These are phyloP conservation scores for Withania somnifera DNA, from an alignment of 305 asterid genomes.

Conservation along the genomic window DNA sequence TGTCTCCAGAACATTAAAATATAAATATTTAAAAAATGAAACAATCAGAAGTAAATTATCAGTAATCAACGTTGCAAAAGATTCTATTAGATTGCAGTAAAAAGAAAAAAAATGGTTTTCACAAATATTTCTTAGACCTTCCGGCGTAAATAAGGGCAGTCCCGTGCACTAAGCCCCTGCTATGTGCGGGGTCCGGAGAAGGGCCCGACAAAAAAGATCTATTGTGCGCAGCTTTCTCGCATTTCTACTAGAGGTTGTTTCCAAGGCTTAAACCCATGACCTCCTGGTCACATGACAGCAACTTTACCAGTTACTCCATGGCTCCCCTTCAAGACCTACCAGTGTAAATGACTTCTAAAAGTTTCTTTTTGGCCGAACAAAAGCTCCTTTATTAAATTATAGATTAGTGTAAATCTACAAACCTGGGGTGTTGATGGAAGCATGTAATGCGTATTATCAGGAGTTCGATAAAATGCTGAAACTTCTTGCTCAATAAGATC, in stretches of 20 bases:
- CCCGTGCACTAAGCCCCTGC: too few relatives aligned
- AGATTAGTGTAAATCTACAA: slow-evolving; percentile 9
- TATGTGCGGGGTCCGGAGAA: too few relatives aligned
- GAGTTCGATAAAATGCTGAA: slow-evolving; percentile 71
- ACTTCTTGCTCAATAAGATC: slow-evolving; percentile 87
- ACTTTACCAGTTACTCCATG: too few relatives aligned
- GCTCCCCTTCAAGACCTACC: too few relatives aligned
- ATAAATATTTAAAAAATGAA: neutral
- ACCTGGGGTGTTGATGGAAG: slow-evolving; percentile 98
- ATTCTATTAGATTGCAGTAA: neutral
- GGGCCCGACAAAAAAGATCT: too few relatives aligned
- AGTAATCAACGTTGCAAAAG: neutral
- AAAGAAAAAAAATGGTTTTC: neutral
- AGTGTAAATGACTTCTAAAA: neutral
- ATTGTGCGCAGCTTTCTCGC: too few relatives aligned
- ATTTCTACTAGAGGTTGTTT: too few relatives aligned
- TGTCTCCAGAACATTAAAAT: neutral
- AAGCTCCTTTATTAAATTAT: neutral
- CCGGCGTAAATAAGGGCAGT: neutral
- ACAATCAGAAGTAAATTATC: neutral
- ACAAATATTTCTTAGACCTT: neutral
- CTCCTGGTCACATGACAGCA: too few relatives aligned
- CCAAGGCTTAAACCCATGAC: too few relatives aligned
- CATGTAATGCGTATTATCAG: slow-evolving; percentile 86
- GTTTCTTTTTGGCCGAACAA: neutral